These are phyloP conservation scores for Macadamia tetraphylla DNA, from an alignment of 164 flowering plant species.

Conservation along the genomic window DNA sequence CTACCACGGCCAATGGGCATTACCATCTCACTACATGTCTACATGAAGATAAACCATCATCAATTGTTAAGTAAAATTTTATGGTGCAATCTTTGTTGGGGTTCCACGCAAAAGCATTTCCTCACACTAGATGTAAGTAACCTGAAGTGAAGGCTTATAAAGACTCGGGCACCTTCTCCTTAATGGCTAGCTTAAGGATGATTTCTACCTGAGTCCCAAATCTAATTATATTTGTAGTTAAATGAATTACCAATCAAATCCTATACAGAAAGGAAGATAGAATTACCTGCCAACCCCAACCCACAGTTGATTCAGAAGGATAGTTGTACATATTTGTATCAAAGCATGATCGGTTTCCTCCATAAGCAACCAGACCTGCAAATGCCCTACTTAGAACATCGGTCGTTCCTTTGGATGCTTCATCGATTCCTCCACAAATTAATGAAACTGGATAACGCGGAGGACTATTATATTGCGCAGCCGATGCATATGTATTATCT, in stretches of 20 bases:
- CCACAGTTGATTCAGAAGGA: neutral
- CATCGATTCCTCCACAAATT: constrained; percentile 37
- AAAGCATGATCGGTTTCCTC: constrained; percentile 16
- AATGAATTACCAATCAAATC: no score
- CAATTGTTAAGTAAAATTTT: no score
- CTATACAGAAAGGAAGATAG: no score
- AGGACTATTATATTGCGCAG: constrained; percentile 38
- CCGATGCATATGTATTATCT: constrained; percentile 4
- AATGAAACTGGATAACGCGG: constrained; percentile 17
- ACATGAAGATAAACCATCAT: no score
- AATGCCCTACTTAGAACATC: constrained; percentile 21
- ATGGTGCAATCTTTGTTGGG: no score
- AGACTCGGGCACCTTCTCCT: no score
- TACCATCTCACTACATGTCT: constrained; percentile 65
- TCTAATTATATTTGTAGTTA: no score
- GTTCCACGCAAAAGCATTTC: no score
- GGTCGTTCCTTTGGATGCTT: constrained; percentile 12
- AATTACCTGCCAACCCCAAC: constrained; percentile 18
- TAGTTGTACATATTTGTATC: neutral
- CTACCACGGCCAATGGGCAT: constrained; percentile 40
- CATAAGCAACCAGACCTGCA: constrained; percentile 25
- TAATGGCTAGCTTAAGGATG: no score
- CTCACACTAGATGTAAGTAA: no score
- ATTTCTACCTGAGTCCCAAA: no score
- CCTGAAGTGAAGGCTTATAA: no score